Evolutionary conservation across 352 stramenopile species (phyloP).

Genomic region (Globisporangium radiosum): DNA sequence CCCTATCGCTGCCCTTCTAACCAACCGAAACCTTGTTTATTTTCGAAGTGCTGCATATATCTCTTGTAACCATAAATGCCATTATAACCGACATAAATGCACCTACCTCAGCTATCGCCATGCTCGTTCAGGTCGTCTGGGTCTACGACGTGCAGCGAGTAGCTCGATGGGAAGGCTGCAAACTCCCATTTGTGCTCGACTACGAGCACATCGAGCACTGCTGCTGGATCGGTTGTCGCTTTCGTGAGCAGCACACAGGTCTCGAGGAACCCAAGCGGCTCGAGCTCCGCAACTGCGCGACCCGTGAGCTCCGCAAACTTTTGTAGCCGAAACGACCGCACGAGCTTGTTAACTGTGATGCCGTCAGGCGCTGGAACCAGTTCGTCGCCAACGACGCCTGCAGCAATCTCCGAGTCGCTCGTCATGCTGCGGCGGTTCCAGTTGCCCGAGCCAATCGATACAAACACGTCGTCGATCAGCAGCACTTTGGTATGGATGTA

Average conservation of each 20-base stretch:
- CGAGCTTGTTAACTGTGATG: constrained; percentile 27
- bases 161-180: constrained; percentile 24
- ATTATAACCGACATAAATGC: too few species aligned
- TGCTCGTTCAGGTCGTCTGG: constrained; percentile 19
- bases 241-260: constrained; percentile 25
- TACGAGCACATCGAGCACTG: constrained; percentile 30
- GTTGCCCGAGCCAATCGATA: constrained; percentile 85
- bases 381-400: constrained; percentile 36
- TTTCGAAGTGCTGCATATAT: too few species aligned
- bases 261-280: constrained; percentile 15
- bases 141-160: constrained; percentile 31
- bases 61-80: too few species aligned
- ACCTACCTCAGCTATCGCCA: too few species aligned
- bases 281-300: constrained; percentile 11
- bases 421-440: constrained; percentile 89
- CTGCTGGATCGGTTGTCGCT: constrained; percentile 9
- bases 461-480: constrained; percentile 80
- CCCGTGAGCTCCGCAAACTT: constrained; percentile 49
- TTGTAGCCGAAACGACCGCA: constrained; percentile 37
- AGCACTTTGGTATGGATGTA: constrained; percentile 82
- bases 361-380: not conserved
- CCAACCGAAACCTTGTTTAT: too few species aligned
- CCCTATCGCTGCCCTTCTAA: too few species aligned
- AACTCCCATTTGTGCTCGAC: constrained; percentile 26
- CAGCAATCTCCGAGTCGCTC: constrained; percentile 56